phyloP scores from a whole-genome alignment of 257 asterid species.

The Capsicum rhomboideum region DNA sequence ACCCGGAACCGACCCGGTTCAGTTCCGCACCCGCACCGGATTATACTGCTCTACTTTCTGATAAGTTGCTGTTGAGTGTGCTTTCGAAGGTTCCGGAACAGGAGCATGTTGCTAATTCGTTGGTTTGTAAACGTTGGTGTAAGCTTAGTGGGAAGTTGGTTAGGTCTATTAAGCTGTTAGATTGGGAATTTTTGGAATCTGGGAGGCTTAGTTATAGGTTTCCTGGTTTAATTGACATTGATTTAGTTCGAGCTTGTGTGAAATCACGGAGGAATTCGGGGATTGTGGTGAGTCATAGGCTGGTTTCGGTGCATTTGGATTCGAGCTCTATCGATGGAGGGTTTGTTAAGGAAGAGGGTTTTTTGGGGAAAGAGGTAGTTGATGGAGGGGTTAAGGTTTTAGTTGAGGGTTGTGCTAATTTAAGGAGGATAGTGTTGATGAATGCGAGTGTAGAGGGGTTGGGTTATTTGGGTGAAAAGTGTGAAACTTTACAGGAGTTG shows the following conservation, averaged over 20 bases:
- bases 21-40: constrained; percentile 29
- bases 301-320: constrained; percentile 45
- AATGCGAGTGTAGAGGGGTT: constrained; percentile 67
- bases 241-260: constrained; percentile 39
- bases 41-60: constrained; percentile 43
- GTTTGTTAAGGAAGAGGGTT: constrained; percentile 35
- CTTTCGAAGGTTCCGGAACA: constrained; percentile 30
- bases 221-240: constrained; percentile 63
- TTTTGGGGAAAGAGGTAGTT: constrained; percentile 35
- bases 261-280: constrained; percentile 47
- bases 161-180: constrained; percentile 48
- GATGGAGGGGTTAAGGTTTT: constrained; percentile 65
- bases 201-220: constrained; percentile 70
- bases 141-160: constrained; percentile 58
- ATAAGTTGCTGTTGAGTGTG: constrained; percentile 47
- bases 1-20: constrained; percentile 12
- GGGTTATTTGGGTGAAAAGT: constrained; percentile 49
- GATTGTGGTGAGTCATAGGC: constrained; percentile 50
- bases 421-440: constrained; percentile 51
- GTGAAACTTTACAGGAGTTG: constrained; percentile 86
- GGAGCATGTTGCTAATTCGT: constrained; percentile 43
- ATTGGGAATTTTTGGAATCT: constrained; percentile 90
- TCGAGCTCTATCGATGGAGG: constrained; percentile 33
- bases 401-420: constrained; percentile 60
- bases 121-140: constrained; percentile 89